Evolutionary conservation across 225 moss, liverwort and hornwort species (phyloP).

Genomic region (Antitrichia curtipendula): DNA sequence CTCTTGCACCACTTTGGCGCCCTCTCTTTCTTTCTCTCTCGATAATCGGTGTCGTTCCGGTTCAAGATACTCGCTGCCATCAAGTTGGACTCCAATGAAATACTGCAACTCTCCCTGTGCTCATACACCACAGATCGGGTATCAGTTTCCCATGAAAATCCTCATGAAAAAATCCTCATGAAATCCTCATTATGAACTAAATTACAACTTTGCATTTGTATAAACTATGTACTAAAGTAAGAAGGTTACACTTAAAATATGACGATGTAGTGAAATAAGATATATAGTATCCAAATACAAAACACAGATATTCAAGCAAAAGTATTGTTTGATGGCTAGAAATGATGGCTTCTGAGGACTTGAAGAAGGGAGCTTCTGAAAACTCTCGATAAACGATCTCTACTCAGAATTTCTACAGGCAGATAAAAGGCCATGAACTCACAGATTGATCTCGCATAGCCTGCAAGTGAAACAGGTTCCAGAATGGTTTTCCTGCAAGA

Average conservation of each 20-base stretch:
- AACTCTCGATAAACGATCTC: not conserved
- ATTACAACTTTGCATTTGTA: not conserved
- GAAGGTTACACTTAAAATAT: too few relatives aligned
- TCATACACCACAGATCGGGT: not conserved
- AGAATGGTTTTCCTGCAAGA: slow-evolving; percentile 78
- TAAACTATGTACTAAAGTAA: not conserved
- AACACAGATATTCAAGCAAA: not conserved
- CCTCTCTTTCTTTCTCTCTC: slow-evolving; percentile 60
- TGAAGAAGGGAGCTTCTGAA: not conserved
- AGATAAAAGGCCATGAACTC: not conserved
- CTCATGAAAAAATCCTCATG: too few relatives aligned
- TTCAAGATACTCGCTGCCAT: slow-evolving; percentile 81
- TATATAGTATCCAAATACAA: not conserved
- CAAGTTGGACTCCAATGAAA: slow-evolving; percentile 92
- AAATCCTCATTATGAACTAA: not conserved
- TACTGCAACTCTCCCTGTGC: slow-evolving; percentile 86
- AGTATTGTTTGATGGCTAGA: not conserved
- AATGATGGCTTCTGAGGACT: not conserved
- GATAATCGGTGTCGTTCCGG: slow-evolving; percentile 52
- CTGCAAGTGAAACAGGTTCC: slow-evolving; percentile 95
- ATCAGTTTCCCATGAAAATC: not conserved
- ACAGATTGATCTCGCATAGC: slow-evolving; percentile 90
- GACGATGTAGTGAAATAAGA: not conserved
- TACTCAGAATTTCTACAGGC: not conserved
- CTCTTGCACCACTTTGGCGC: slow-evolving; percentile 63